Evolutionary conservation across 208 protist species (phyloP).

Genomic region (Trypanosoma avium): DNA sequence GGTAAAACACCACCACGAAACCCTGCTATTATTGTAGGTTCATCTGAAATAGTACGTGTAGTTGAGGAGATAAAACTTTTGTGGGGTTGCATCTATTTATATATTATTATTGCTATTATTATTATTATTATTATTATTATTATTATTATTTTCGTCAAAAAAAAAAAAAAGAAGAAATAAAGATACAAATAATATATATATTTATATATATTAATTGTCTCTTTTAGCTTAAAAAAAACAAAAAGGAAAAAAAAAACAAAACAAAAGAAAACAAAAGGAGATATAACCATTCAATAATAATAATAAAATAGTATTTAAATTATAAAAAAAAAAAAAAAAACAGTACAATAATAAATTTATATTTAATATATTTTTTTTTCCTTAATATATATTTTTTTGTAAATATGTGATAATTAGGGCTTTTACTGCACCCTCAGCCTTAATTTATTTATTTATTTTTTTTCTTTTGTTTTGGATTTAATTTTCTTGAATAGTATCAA

Average conservation of each 20-base stretch:
- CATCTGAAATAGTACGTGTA: background rate
- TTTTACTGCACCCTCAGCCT: no score
- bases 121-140: background rate
- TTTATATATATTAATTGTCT: background rate
- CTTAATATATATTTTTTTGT: no score
- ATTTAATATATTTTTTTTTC: no score
- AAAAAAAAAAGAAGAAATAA: background rate
- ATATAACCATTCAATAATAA: no score
- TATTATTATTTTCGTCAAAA: background rate
- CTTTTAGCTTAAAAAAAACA: background rate
- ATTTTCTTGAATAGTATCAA: constrained; percentile 24
- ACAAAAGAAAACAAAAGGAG: constrained; percentile 10
- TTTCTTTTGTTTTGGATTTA: background rate
- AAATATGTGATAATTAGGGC: no score
- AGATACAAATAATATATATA: background rate
- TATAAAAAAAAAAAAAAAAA: no score
- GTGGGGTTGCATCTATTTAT: no score
- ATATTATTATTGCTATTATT: no score
- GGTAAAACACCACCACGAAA: constrained; percentile 66
- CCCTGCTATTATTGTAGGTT: background rate
- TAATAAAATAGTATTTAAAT: no score
- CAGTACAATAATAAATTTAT: no score
- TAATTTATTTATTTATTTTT: no score
- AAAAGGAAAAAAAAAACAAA: background rate
- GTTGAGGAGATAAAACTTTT: no score